Base-by-base conservation (phyloP, 768 basidiomycete genomes). In the Lactifluus pinguis region DNA sequence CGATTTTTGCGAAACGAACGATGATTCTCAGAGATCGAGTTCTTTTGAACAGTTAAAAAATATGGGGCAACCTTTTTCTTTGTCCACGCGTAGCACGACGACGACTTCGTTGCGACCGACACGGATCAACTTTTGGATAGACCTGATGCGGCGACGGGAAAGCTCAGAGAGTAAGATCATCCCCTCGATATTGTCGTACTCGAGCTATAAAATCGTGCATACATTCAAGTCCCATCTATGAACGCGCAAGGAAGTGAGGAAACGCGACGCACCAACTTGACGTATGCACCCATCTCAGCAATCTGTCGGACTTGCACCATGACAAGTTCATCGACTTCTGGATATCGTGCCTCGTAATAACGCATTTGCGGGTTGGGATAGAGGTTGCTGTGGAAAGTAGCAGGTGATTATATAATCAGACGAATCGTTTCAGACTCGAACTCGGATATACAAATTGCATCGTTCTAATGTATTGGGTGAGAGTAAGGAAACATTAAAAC, bases 251-350 rank as follows among this genome's bases (percentile, higher is more conserved):
- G 25, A 25, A 25, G 25, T 25, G 25, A 45, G 39, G 2, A 47
- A 48, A 56, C 57, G 17, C 29, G 21, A 77, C 89, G 67, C 66
- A 95, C 95, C 67, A 99, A 80, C 71, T 98, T 98, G 65, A 99
- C 97, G 72, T 99, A 98, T 49, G 97, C 97, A 51, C 97, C 97
- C 95, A 98, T 99, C 74, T 99, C 95, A 55, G 94, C 92, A 69
- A 99, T 99, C 76, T 97, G 93, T 73, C 92, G 90, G 65, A 99
- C 97, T 72, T 98, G 95, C 13, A 99, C 97, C 95, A 98, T 98
- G 74, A 98, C 97, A 54, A 98, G 86, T 73, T 97, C 92, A 72
- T 99, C 95, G 64, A 97, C 92, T 74, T 98, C 91, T 30, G 94
- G 94, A 71, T 94, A 97, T 68, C 86, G 84, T 69, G 89, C 89